A percentile compares a stretch with the other conserved stretches of the same genome.
These are phyloP conservation scores for Phytophthora megakarya DNA, from an alignment of 352 stramenopile genomes.

Conservation along the genomic window DNA sequence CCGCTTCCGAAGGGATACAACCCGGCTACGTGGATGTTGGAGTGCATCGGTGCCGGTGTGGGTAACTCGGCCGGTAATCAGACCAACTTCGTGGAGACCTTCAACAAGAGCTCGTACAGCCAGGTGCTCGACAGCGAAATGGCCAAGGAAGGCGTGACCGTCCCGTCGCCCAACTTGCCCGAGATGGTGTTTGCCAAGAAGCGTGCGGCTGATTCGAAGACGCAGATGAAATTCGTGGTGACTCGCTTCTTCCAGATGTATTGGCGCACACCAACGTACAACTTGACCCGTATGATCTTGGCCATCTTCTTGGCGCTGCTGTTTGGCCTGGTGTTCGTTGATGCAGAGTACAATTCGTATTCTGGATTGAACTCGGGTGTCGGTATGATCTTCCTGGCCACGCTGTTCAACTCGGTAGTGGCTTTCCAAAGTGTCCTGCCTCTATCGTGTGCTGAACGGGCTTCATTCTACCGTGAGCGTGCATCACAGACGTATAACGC, in stretches of 20 bases:
- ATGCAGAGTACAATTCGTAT: constrained; percentile 35
- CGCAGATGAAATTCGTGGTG: constrained; percentile 33
- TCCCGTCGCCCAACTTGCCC: constrained; percentile 19
- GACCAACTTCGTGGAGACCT: constrained; percentile 36
- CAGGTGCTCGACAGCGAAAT: constrained; percentile 15
- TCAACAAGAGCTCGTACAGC: constrained; percentile 25
- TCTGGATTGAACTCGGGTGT: constrained; percentile 42
- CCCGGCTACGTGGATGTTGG: constrained; percentile 38
- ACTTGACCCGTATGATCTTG: constrained; percentile 59
- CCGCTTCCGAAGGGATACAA: constrained; percentile 45
- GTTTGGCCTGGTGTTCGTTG: constrained; percentile 61
- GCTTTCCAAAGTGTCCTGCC: constrained; percentile 65
- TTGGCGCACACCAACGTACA: constrained; percentile 79
- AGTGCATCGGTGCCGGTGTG: constrained; percentile 52
- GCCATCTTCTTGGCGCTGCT: constrained; percentile 66
- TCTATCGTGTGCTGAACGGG: constrained; percentile 74
- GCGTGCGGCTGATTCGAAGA: constrained; percentile 15
- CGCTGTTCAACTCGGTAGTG: constrained; percentile 63
- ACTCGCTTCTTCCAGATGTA: too few species aligned
- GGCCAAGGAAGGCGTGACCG: constrained; percentile 31
- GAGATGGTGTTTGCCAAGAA: constrained; percentile 31
- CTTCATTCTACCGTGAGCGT: neutral
- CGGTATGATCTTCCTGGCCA: constrained; percentile 72
- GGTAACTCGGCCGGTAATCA: constrained; percentile 17
- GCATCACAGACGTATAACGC: neutral